Evolutionary conservation across 768 basidiomycete genomes (phyloP).

Genomic region (Tricholoma bakamatsutake): DNA sequence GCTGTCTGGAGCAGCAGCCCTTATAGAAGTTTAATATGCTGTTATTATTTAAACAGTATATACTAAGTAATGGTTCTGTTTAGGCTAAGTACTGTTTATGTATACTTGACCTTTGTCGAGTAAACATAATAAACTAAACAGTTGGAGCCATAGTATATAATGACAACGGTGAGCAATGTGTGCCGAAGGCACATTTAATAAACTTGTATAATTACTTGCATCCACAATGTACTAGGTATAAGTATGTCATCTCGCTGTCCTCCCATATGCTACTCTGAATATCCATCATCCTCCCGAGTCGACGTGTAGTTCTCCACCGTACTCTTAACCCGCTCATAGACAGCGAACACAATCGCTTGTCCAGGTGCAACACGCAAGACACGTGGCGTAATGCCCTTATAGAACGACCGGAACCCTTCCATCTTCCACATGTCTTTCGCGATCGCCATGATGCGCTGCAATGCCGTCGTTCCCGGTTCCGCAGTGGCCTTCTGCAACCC

Average conservation of each 20-base stretch:
- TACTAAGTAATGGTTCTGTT: too few relatives aligned
- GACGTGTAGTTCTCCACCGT: constrained; percentile 65
- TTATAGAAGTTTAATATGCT: too few relatives aligned
- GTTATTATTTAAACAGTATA: too few relatives aligned
- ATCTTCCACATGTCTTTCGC: constrained; percentile 89
- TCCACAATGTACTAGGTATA: not conserved
- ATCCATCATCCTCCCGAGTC: constrained; percentile 51
- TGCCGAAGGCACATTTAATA: too few relatives aligned
- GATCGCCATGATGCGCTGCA: constrained; percentile 75
- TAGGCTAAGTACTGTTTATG: too few relatives aligned
- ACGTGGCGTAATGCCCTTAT: constrained; percentile 97
- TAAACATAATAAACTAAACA: too few relatives aligned
- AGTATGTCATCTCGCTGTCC: not conserved
- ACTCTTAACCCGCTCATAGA: constrained; percentile 84
- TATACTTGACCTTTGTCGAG: too few relatives aligned
- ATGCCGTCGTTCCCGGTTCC: constrained; percentile 65
- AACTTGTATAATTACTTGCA: too few relatives aligned
- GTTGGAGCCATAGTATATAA: too few relatives aligned
- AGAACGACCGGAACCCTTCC: constrained; percentile 88
- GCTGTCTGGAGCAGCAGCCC: too few relatives aligned
- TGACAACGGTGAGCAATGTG: too few relatives aligned
- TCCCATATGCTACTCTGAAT: constrained; percentile 47
- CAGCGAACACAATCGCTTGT: constrained; percentile 95
- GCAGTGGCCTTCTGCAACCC: constrained; percentile 85
- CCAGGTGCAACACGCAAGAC: constrained; percentile 96